phyloP scores from a whole-genome alignment of 2,329 filamentous ascomycete genomes.

The Esteya vermicola region DNA sequence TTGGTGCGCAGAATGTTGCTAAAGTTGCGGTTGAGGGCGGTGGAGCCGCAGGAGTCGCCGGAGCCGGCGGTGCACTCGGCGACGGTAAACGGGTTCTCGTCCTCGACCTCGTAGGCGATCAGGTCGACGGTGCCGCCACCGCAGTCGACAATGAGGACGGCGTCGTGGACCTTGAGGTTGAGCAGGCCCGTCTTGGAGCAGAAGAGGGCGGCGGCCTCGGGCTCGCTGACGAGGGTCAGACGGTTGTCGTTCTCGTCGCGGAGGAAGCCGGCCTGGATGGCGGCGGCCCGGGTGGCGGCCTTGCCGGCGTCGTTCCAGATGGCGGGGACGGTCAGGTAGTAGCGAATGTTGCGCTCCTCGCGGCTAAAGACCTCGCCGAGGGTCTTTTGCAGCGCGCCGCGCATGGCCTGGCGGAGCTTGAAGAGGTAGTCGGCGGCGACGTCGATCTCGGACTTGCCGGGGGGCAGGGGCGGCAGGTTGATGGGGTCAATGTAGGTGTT shows the following conservation, averaged over 20 bases:
- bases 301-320: conserved; percentile 99
- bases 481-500: conserved; percentile 99
- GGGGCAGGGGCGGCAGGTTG: conserved; percentile 91
- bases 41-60: conserved; percentile 96
- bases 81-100: conserved; percentile 92
- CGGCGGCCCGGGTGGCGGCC: conserved; percentile 86
- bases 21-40: conserved; percentile 93
- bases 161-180: conserved; percentile 95
- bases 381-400: conserved; percentile 88
- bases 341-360: conserved; percentile 94
- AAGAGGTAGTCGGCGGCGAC: conserved; percentile 99
- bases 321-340: conserved; percentile 95
- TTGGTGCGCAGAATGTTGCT: conserved; percentile 96
- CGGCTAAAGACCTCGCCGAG: conserved; percentile 94
- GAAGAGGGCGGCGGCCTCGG: conserved; percentile 92
- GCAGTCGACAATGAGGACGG: conserved; percentile 95
- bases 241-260: conserved; percentile 97
- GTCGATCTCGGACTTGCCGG: conserved; percentile 97
- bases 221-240: conserved; percentile 86
- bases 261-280: conserved; percentile 92
- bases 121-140: conserved; percentile 97
- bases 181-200: conserved; percentile 93
- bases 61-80: conserved; percentile 95
- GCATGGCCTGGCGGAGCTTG: conserved; percentile 94
- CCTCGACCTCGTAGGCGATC: conserved; percentile 97